Conservation (phyloP, 176 grass and related monocot genomes). For the Triticum urartu region DNA sequence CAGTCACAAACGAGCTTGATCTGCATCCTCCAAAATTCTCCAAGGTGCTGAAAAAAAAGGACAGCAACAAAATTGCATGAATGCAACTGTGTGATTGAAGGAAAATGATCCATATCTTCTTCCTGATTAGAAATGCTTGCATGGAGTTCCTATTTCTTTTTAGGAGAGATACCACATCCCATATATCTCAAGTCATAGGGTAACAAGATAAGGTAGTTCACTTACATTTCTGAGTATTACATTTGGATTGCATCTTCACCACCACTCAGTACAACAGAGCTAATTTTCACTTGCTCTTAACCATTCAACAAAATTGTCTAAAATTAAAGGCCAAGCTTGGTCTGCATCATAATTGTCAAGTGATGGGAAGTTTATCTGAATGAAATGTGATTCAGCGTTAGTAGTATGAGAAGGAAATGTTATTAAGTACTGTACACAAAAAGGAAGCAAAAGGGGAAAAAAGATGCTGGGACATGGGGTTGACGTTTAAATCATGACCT, state of each 20-base stretch:
- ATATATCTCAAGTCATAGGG: neutral
- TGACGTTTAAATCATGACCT: slow-evolving; percentile 50
- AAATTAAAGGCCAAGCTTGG: slow-evolving; percentile 93
- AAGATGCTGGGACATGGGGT: neutral
- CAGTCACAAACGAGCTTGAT: slow-evolving; percentile 15
- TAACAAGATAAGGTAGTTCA: slow-evolving; percentile 6
- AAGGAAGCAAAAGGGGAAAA: neutral
- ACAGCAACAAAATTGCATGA: neutral
- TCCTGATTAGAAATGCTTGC: slow-evolving; percentile 7
- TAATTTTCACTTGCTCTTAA: slow-evolving; percentile 68
- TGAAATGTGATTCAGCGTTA: slow-evolving; percentile 22
- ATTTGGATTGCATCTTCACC: slow-evolving; percentile 30
- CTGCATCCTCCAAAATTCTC: slow-evolving; percentile 28
- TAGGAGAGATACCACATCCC: neutral
- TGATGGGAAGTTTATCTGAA: slow-evolving; percentile 95
- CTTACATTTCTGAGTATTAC: slow-evolving; percentile 41
- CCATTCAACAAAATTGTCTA: slow-evolving; percentile 99
- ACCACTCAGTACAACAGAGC: slow-evolving; percentile 21
- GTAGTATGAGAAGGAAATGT: slow-evolving; percentile 7
- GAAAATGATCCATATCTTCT: neutral
- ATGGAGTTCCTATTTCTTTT: neutral
- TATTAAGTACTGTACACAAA: neutral
- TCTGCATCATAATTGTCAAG: slow-evolving; percentile 93
- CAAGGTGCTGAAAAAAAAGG: slow-evolving; percentile 37
- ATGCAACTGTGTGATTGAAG: neutral